Base-by-base conservation (phyloP, 108 stramenopile genomes). In the Cyclotella choctawhatcheeana region DNA sequence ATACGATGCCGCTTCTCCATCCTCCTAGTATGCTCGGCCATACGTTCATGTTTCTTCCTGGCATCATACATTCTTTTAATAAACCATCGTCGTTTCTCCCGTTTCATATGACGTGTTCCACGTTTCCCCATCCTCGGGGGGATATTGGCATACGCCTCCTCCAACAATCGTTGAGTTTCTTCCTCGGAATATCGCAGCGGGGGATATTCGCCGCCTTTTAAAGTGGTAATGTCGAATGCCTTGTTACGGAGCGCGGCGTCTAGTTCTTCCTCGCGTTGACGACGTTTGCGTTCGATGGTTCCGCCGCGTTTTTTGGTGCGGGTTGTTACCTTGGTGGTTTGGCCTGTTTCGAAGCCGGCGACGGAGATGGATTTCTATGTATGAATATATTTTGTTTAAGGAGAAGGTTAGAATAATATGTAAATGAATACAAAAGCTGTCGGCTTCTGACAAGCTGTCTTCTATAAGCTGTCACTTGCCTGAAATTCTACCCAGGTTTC, bases 401-500 rank as follows among this genome's bases (percentile, higher is more conserved):
- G n/a, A n/a, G n/a, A n/a, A n/a, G n/a, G n/a, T n/a, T n/a, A n/a
- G n/a, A n/a, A n/a, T n/a, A n/a, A n/a, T n/a, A n/a, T n/a, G n/a
- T n/a, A n/a, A n/a, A n/a, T n/a, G n/a, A n/a, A n/a, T n/a, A n/a
- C n/a, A n/a, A n/a, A n/a, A n/a, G n/a, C n/a, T n/a, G n/a, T n/a
- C n/a, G n/a, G n/a, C n/a, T n/a, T n/a, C n/a, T n/a, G n/a, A n/a
- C n/a, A n/a, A n/a, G n/a, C n/a, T n/a, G n/a, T n/a, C n/a, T n/a
- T n/a, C n/a, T n/a, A n/a, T n/a, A n/a, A n/a, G n/a, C n/a, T n/a
- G n/a, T n/a, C n/a, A n/a, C n/a, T n/a, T n/a, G n/a, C n/a, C n/a
- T 93, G 93, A 55, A 93, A 93, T 67, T 91, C 78, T 27, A 93
- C 88, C 93, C 93, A 93, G 64, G 88, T 79, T 61, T 86, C 77